Evolutionary conservation across 768 basidiomycete genomes (phyloP), one percentile per base, ranked within the genome.

Genomic region (Pulveroboletus ravenelii): DNA sequence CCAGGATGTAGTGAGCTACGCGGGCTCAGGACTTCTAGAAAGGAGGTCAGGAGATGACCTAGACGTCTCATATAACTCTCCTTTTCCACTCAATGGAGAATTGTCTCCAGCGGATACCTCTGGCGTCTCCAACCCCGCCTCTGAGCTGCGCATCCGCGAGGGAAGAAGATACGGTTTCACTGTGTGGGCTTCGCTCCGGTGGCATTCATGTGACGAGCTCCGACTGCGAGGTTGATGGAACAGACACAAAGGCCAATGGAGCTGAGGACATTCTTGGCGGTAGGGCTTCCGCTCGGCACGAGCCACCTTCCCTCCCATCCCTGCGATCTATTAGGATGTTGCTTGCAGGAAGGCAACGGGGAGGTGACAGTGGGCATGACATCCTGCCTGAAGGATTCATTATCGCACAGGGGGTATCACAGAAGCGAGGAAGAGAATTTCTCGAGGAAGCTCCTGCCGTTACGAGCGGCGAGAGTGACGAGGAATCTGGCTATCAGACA

Each of bases 301-400:
- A 48, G 25, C 27, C 45, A 5, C 35, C 38, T 17, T 47, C 43
- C 15, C 31, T 30, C 8, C 31, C 51, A 10, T 50, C 62, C 41
- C 50, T 55, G 41, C 50, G 50, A 34, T 47, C 58, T 14, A 51
- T 61, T 37, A 52, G 61, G 46, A 18, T 41, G 29, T 30, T 48
- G 17, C 32, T 49, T 41, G 52, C 48, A 43, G 52, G 45, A 41
- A 35, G 48, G 48, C 52, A 47, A 41, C 55, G 17, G 42, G 53
- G 38, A 47, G 47, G 41, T 27, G 38, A 29, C 32, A 40, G 52
- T 32, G 48, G 23, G 12, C 39, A 42, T 48, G 45, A 51, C 30
- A 32, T 20, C 36, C 44, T 42, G 27, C 37, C 23, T 37, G 34
- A 31, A 50, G 50, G 41, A 45, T 35, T 42, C 27, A 27, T 29